These are phyloP conservation scores for Pelargonium cotyledonis DNA, from an alignment of 441 rosid genomes.

Conservation along the genomic window DNA sequence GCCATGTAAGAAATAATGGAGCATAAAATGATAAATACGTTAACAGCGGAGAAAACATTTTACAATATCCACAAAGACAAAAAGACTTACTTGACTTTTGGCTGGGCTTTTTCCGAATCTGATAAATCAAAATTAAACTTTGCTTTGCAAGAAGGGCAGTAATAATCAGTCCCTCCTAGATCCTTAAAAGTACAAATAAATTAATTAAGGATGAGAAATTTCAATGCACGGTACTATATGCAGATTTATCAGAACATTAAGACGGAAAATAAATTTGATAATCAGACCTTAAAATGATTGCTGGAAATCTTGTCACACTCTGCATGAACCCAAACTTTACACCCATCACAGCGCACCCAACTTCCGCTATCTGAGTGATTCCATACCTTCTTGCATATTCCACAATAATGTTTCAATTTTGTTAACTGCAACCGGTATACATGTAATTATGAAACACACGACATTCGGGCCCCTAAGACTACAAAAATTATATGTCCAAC, in stretches of 20 bases:
- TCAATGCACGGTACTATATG: constrained; percentile 17
- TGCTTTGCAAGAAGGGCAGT: constrained; percentile 85
- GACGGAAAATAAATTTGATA: constrained; percentile 18
- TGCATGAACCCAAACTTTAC: constrained; percentile 95
- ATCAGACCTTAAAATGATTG: constrained; percentile 64
- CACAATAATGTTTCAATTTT: constrained; percentile 80
- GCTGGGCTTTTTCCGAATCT: constrained; percentile 68
- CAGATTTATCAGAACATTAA: constrained; percentile 17
- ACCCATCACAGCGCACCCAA: constrained; percentile 95
- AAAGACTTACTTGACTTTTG: constrained; percentile 53
- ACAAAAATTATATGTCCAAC: not conserved
- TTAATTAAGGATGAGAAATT: constrained; percentile 18
- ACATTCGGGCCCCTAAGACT: not conserved
- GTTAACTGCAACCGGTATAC: constrained; percentile 47
- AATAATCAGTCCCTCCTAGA: constrained; percentile 64
- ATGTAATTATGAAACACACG: not conserved
- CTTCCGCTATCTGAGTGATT: constrained; percentile 75
- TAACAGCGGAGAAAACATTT: too few relatives aligned
- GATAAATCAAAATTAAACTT: constrained; percentile 88
- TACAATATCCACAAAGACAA: not conserved
- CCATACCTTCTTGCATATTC: constrained; percentile 85
- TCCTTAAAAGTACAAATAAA: constrained; percentile 45
- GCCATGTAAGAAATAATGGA: not conserved
- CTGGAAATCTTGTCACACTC: constrained; percentile 80
- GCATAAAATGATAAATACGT: constrained; percentile 1